These are phyloP conservation scores for Sporisorium scitamineum DNA, from an alignment of 1,284 basidiomycete genomes.

Conservation along the genomic window DNA sequence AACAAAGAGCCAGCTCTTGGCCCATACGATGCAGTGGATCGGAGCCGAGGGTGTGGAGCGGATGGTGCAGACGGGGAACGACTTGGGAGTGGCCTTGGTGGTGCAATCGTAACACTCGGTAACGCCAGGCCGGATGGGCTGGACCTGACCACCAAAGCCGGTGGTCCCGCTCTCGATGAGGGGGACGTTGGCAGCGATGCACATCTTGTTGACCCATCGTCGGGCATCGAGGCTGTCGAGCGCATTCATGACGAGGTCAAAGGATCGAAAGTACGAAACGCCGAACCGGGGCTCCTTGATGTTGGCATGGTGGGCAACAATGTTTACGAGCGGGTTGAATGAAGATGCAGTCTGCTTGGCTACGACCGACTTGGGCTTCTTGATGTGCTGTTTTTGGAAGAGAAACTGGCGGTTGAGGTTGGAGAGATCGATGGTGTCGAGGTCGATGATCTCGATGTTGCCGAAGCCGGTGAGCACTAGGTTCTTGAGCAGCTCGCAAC, in stretches of 20 bases:
- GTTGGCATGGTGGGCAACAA: slow-evolving; percentile 91
- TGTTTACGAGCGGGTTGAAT: slow-evolving; percentile 91
- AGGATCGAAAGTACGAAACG: slow-evolving; percentile 86
- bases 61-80: slow-evolving; percentile 98
- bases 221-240: slow-evolving; percentile 80
- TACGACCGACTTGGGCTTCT: slow-evolving; percentile 93
- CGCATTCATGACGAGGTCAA: slow-evolving; percentile 94
- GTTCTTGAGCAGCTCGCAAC: slow-evolving; percentile 97
- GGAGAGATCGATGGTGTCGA: slow-evolving; percentile 98
- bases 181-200: slow-evolving; percentile 88
- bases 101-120: slow-evolving; percentile 68
- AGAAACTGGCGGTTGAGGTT: slow-evolving; percentile 98
- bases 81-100: slow-evolving; percentile 85
- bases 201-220: slow-evolving; percentile 85
- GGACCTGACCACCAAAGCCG: slow-evolving; percentile 83
- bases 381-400: slow-evolving; percentile 96
- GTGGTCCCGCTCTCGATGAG: slow-evolving; percentile 97
- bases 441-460: slow-evolving; percentile 88
- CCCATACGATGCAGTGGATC: slow-evolving; percentile 99
- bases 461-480: slow-evolving; percentile 92
- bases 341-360: slow-evolving; percentile 87
- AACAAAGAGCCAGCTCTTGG: slow-evolving; percentile 93
- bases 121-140: slow-evolving; percentile 38
- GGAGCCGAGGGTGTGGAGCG: slow-evolving; percentile 96
- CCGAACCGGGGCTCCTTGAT: slow-evolving; percentile 95